Percentiles rank a stretch among this genome's conserved stretches.
Conservation (phyloP, 345 rosid genomes). For the Arabidopsis suecica region DNA sequence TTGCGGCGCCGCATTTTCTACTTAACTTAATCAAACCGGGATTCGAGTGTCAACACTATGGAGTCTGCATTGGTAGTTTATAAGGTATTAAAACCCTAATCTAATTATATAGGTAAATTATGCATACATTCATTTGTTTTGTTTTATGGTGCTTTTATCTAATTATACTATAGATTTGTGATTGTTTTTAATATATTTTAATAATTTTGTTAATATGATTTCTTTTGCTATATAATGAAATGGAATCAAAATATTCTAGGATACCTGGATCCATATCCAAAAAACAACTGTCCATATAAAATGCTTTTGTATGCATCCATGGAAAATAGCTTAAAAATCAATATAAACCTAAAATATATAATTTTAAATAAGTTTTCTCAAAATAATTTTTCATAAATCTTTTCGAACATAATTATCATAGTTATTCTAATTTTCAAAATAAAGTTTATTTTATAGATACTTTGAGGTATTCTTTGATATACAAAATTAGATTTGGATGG, state of each 20-base stretch:
- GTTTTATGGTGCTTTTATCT: neutral
- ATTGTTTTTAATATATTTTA: too few species aligned
- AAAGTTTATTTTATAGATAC: too few species aligned
- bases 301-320: neutral
- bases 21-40: neutral
- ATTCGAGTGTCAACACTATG: neutral
- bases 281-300: neutral
- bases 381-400: too few species aligned
- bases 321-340: too few species aligned
- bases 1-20: neutral
- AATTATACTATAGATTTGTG: neutral
- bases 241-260: neutral
- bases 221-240: neutral
- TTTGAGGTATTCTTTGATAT: too few species aligned
- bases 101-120: too few species aligned
- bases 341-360: too few species aligned
- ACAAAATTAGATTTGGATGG: neutral
- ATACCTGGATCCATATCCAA: neutral
- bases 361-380: too few species aligned
- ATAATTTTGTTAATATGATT: neutral
- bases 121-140: neutral
- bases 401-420: too few species aligned
- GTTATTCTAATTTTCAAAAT: too few species aligned
- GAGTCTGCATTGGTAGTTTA: neutral
- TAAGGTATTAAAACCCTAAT: neutral